Base-by-base conservation (phyloP, 2,329 filamentous ascomycete genomes). In the Cercospora sp. region DNA sequence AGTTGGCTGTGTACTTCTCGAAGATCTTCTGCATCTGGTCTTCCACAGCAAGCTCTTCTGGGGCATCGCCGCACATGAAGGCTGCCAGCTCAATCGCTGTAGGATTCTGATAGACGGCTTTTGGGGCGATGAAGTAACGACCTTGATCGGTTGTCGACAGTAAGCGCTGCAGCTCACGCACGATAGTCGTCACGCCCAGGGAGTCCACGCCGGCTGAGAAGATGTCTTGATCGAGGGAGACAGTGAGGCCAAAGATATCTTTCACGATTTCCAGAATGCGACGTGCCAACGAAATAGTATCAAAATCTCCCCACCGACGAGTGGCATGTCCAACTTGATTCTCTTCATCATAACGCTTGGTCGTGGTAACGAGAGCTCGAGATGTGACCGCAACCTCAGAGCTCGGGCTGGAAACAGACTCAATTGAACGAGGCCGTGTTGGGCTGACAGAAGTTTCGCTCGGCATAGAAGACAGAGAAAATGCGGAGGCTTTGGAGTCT, bases 81-180 rank as follows among this genome's bases (percentile, higher is more conserved):
- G 73, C 70, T 0, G 86, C 86, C n/a, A 74, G 65, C 7, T 80
- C 79, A 6, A 79, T 79, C 23, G 83, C 81, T 0, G 86, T 75
- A 13, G 86, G 77, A 1, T 81, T 74, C 3, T 77, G 73, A n/a
- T 70, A 70, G 3, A 77, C 63, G 0, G 79, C 79, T 1, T 81
- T 76, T 7, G 73, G 60, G 3, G 82, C 74, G 0, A 85, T 73
- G 1, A 78, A 72, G 48, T 77, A 51, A 75, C 81, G 80, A 0
- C 75, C 76, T 0, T 77, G 73, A 3, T 77, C 70, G 9, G 61
- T 67, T 68, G 36, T 30, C 8, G 64, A 63, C 3, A 72, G 42
- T 4, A 63, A 20, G 3, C 63, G 68, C 23, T 63, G 55, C 16
- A 71, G 55, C 10, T 65, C 58, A 16, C 66, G 65, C 9, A 63